Evolutionary conservation across 768 basidiomycete genomes (phyloP), one percentile per base, ranked within the genome.

Genomic region (Psilocybe subaeruginosa): DNA sequence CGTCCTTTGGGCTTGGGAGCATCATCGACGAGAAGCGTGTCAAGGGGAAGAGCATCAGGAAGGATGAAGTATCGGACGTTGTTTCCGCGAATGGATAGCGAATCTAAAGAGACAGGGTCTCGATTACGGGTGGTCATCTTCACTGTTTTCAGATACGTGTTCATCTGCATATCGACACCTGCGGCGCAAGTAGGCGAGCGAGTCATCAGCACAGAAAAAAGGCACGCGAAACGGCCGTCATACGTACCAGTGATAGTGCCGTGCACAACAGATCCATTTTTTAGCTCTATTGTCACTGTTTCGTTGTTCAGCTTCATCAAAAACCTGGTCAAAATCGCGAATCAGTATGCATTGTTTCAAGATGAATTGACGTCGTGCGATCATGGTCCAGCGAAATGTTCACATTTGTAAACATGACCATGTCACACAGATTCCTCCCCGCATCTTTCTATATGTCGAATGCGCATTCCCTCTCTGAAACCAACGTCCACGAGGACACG

Each of bases 251-350:
- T 97, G 75, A 99, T 97, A 23, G 97, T 99, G 9, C 97, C 97
- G 70, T 97, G 92, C 14, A 99, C 90, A 54, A 95, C 79, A 0
- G 94, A 93, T 30, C 97, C 97, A 69, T 99, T 98, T 79, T 99
- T 99, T 68, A 99, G 85, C 81, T 99, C 96, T 74, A 99, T 86
- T 64, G 96, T 94, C 68, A 98, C 95, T 64, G 97, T 96, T 84
- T 99, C 97, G 75, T 98, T 98, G 85, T 97, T 97, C 80, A 99
- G 79, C 84, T 99, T 99, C 97, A 99, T 99, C 83, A 97, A 86
- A 80, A 97, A 98, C 76, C 94, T 97, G 72, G 58, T 56, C 59
- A 60, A 54, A 35, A 14, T 31, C 62, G 62, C 62, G 54, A 59
- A 47, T 31, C 35, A 19, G 39, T 8, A 17, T 57, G 41, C 11